Percentiles rank a stretch among this genome's conserved stretches.
Conservation (phyloP, 805 yeast species). For the Teunomyces stri region DNA sequence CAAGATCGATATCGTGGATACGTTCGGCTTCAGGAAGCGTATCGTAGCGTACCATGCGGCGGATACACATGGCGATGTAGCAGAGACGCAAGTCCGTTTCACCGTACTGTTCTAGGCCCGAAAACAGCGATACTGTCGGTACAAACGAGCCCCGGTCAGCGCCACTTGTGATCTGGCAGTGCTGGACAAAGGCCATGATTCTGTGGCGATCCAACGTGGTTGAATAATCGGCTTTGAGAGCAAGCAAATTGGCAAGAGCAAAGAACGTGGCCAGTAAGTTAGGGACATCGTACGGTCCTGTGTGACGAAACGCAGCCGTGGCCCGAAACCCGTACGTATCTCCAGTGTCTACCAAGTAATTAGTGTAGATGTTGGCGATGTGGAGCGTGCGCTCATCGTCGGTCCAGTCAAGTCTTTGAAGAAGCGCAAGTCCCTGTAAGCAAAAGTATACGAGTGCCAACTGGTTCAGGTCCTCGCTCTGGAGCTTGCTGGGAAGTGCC, state of each 20-base stretch:
- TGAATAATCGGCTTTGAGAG: slow-evolving; percentile 46
- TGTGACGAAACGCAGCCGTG: slow-evolving; percentile 44
- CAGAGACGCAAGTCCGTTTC: slow-evolving; percentile 73
- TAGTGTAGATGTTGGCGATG: slow-evolving; percentile 46
- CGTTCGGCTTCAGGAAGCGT: slow-evolving; percentile 20
- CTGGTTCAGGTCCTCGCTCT: slow-evolving; percentile 66
- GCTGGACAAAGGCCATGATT: slow-evolving; percentile 52
- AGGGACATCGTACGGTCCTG: slow-evolving; percentile 51
- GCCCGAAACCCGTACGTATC: slow-evolving; percentile 55
- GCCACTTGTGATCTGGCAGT: slow-evolving; percentile 52
- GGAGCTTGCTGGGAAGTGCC: slow-evolving; percentile 53
- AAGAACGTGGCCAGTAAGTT: slow-evolving; percentile 75
- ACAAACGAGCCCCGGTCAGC: slow-evolving; percentile 30
- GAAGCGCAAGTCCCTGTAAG: slow-evolving; percentile 55
- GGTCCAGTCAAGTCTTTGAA: slow-evolving; percentile 33
- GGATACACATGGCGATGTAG: slow-evolving; percentile 67
- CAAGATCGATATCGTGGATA: slow-evolving; percentile 42
- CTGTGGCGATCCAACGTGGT: slow-evolving; percentile 37
- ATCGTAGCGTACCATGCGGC: slow-evolving; percentile 48
- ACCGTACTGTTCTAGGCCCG: slow-evolving; percentile 39
- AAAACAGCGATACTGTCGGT: slow-evolving; percentile 25
- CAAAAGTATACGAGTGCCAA: slow-evolving; percentile 71
- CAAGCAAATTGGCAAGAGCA: slow-evolving; percentile 56
- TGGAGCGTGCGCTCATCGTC: slow-evolving; percentile 24
- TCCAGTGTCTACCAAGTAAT: slow-evolving; percentile 32